phyloP scores from a whole-genome alignment of 2,329 filamentous ascomycete genomes.

The Cercospora zeina region DNA sequence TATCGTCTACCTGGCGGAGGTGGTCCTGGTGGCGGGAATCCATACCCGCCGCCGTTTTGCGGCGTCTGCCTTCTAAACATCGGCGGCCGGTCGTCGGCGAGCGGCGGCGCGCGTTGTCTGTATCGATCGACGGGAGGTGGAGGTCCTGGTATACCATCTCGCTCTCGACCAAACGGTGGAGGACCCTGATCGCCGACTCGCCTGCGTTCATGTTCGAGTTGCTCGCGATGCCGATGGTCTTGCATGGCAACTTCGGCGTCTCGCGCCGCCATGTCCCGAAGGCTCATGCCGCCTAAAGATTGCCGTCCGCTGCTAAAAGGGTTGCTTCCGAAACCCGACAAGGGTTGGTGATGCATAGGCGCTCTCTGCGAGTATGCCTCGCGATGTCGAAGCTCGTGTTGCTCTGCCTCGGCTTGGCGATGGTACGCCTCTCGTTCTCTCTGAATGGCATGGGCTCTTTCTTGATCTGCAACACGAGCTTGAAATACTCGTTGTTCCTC shows the following conservation, averaged over 20 bases:
- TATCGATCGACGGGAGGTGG: conserved; percentile 16
- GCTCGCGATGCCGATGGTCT: conserved; percentile 25
- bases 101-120: conserved; percentile 1
- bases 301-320: conserved; percentile 8
- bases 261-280: conserved; percentile 31
- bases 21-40: conserved; percentile 3
- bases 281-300: conserved; percentile 20
- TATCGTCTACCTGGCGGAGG: conserved; percentile 7
- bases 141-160: conserved; percentile 9
- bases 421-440: conserved; percentile 15
- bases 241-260: conserved; percentile 31
- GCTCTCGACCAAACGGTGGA: conserved; percentile 13
- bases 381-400: conserved; percentile 11
- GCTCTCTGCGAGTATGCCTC: conserved; percentile 8
- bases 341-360: conserved; percentile 7
- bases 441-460: conserved; percentile 14
- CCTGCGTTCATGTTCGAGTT: conserved; percentile 26
- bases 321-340: conserved; percentile 10
- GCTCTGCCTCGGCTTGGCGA: conserved; percentile 7
- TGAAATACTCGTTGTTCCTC: conserved; percentile 26
- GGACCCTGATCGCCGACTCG: conserved; percentile 23
- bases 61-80: conserved; percentile 18
- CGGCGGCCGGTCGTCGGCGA: conserved; percentile 9
- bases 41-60: conserved; percentile 9
- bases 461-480: conserved; percentile 18